Evolutionary conservation across 257 asterid species (phyloP).

Genomic region (Penstemon davidsonii): DNA sequence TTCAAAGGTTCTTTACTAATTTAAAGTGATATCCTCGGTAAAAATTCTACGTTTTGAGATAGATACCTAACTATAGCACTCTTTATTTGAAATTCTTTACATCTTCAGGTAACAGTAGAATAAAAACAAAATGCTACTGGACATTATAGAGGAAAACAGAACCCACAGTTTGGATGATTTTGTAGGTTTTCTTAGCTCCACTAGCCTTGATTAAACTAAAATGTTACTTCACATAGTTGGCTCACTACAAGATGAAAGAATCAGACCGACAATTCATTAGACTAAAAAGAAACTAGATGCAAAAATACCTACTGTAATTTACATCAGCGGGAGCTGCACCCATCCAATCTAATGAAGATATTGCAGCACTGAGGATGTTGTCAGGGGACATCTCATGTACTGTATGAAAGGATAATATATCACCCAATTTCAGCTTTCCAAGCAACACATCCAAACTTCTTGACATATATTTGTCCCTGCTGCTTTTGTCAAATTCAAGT

Average conservation of each 20-base stretch:
- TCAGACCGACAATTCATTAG: slow-evolving; percentile 5
- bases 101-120: background rate
- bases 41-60: background rate
- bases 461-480: slow-evolving; percentile 31
- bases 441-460: slow-evolving; percentile 55
- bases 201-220: background rate
- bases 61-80: background rate
- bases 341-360: slow-evolving; percentile 91
- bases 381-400: slow-evolving; percentile 39
- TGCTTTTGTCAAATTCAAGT: slow-evolving; percentile 54
- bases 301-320: slow-evolving; percentile 63
- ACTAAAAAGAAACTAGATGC: slow-evolving; percentile 29
- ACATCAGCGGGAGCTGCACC: slow-evolving; percentile 84
- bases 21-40: background rate
- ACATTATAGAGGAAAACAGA: background rate
- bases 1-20: slow-evolving; percentile 14
- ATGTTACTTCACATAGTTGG: background rate
- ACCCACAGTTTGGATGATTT: background rate
- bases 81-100: slow-evolving; percentile 1
- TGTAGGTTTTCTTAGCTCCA: background rate
- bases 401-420: slow-evolving; percentile 45
- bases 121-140: background rate
- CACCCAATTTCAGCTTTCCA: slow-evolving; percentile 69
- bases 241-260: slow-evolving; percentile 7
- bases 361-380: slow-evolving; percentile 32